These are phyloP conservation scores for Neurospora tetrasperma DNA, from an alignment of 495 filamentous ascomycete species.

Conservation along the genomic window DNA sequence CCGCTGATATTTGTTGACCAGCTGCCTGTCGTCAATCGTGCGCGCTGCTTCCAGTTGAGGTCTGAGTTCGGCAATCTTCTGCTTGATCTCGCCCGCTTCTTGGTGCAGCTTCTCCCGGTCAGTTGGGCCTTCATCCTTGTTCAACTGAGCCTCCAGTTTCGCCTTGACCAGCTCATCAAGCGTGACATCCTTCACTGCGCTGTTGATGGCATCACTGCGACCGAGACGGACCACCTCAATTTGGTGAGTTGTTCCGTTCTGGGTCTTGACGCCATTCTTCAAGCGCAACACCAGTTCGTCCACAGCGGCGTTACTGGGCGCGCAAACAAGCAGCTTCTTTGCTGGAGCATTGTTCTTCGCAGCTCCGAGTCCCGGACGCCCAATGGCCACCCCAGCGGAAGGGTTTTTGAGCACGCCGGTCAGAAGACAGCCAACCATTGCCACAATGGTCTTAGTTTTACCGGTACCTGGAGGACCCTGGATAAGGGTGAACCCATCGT, in stretches of 20 bases:
- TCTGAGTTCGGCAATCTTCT: constrained; percentile 54
- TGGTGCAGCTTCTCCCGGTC: constrained; percentile 70
- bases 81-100: constrained; percentile 69
- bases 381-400: constrained; percentile 33
- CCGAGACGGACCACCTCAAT: constrained; percentile 85
- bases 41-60: constrained; percentile 61
- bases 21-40: constrained; percentile 46
- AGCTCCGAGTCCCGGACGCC: constrained; percentile 34
- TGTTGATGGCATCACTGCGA: constrained; percentile 85
- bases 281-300: constrained; percentile 92
- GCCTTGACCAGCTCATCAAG: constrained; percentile 82
- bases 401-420: constrained; percentile 45
- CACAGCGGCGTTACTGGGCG: constrained; percentile 93
- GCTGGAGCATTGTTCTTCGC: constrained; percentile 20
- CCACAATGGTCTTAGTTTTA: constrained; percentile 96
- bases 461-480: constrained; percentile 95
- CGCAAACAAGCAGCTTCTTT: constrained; percentile 90
- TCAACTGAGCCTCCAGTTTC: constrained; percentile 45
- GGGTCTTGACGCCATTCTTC: constrained; percentile 75
- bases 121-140: constrained; percentile 41
- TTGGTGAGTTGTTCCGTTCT: constrained; percentile 57
- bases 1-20: constrained; percentile 52
- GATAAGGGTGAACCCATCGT: constrained; percentile 91
- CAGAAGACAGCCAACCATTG: constrained; percentile 83
- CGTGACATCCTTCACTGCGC: constrained; percentile 81